These are phyloP conservation scores for Nepenthes gracilis DNA, from an alignment of 148 eudicot species.

Conservation along the genomic window DNA sequence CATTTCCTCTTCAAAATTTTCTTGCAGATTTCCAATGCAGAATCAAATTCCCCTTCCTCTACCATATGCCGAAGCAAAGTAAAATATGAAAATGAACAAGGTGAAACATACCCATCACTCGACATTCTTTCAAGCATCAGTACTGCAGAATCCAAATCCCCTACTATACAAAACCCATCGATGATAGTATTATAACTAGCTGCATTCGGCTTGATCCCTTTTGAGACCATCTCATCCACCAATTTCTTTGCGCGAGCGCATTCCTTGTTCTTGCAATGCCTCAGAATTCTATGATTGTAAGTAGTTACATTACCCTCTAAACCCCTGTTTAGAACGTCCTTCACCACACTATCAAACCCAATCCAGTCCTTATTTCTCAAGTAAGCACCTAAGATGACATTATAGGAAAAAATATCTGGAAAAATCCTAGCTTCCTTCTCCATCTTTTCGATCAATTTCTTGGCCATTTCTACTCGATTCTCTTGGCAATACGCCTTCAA, in stretches of 20 bases:
- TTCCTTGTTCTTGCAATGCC: slow-evolving; percentile 17
- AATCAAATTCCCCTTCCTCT: slow-evolving; percentile 19
- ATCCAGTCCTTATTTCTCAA: slow-evolving; percentile 6
- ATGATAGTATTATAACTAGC: slow-evolving; percentile 19
- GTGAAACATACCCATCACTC: slow-evolving; percentile 14
- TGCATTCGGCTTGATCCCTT: slow-evolving; percentile 18
- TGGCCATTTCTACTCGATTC: slow-evolving; percentile 7
- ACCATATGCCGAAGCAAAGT: slow-evolving; percentile 22
- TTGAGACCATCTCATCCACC: slow-evolving; percentile 20
- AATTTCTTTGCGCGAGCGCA: slow-evolving; percentile 16
- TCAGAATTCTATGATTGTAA: slow-evolving; percentile 19
- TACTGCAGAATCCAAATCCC: slow-evolving; percentile 20
- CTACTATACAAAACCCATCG: slow-evolving; percentile 20
- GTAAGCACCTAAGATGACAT: slow-evolving; percentile 15
- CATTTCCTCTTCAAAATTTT: slow-evolving; percentile 14
- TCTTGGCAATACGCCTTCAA: slow-evolving; percentile 19
- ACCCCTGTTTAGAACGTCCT: slow-evolving; percentile 12
- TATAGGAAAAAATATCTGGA: slow-evolving; percentile 16
- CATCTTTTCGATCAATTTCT: slow-evolving; percentile 10
- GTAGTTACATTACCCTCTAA: slow-evolving; percentile 17
- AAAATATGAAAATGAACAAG: slow-evolving; percentile 15
- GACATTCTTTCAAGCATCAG: slow-evolving; percentile 16
- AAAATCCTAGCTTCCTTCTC: slow-evolving; percentile 10
- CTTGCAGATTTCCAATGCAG: slow-evolving; percentile 19
- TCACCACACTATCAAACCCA: slow-evolving; percentile 19